Evolutionary conservation across 2,329 filamentous ascomycete species (phyloP).

Genomic region (Penicillium occitanis): DNA sequence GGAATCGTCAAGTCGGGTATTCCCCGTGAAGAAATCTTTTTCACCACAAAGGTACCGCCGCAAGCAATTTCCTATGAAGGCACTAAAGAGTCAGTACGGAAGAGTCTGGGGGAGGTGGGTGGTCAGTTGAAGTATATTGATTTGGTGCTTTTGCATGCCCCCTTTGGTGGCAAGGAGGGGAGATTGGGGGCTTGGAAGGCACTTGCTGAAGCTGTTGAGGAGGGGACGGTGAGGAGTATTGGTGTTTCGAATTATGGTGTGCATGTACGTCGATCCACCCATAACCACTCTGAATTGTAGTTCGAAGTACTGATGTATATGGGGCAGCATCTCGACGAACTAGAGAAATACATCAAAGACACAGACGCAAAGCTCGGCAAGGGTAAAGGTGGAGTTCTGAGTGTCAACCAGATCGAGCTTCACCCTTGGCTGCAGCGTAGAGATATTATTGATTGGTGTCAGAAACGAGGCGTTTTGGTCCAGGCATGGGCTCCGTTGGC

Average conservation of each 20-base stretch:
- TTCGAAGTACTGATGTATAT: background rate
- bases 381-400: conserved; percentile 63
- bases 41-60: background rate
- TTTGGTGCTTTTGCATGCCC: conserved; percentile 49
- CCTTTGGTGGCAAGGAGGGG: conserved; percentile 39
- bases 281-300: background rate
- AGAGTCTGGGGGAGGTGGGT: conserved; percentile 61
- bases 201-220: conserved; percentile 42
- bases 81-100: conserved; percentile 26
- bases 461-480: conserved; percentile 60
- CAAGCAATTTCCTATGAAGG: background rate
- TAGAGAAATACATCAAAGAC: conserved; percentile 42
- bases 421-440: conserved; percentile 83
- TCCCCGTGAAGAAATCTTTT: background rate
- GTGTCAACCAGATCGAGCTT: conserved; percentile 84
- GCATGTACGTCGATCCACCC: conserved; percentile 19
- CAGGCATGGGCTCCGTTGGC: conserved; percentile 56
- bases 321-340: conserved; percentile 37
- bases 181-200: conserved; percentile 44
- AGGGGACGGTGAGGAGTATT: conserved; percentile 41
- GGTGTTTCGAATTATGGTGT: conserved; percentile 44
- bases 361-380: conserved; percentile 50
- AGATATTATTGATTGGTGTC: conserved; percentile 78
- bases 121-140: conserved; percentile 64
- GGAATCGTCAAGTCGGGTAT: conserved; percentile 62